Evolutionary conservation across 116 monocot genomes (phyloP).

Genomic region (Trichopus zeylanicus): DNA sequence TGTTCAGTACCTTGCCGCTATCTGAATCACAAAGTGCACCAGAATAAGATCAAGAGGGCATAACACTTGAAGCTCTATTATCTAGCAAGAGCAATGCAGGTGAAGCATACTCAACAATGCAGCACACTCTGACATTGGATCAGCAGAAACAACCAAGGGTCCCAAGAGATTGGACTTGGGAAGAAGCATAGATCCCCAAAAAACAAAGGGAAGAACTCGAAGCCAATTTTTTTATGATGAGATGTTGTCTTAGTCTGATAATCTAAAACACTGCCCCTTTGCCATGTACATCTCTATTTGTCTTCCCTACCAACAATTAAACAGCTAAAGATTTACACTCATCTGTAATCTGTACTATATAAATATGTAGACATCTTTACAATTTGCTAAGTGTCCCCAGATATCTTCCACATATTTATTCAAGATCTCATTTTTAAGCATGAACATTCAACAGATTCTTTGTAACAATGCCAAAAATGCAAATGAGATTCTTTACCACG

Average conservation of each 20-base stretch:
- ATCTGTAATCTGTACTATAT: too few species aligned
- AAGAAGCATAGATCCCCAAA: neutral
- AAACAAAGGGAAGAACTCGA: neutral
- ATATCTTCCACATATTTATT: too few species aligned
- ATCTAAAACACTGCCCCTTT: too few species aligned
- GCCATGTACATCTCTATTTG: too few species aligned
- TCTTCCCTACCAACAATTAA: too few species aligned
- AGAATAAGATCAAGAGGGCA: conserved; percentile 4
- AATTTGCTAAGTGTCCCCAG: too few species aligned
- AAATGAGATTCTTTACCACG: too few species aligned
- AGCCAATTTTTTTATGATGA: neutral
- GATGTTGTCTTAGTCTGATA: neutral
- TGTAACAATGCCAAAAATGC: too few species aligned
- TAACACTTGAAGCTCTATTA: neutral
- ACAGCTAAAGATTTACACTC: too few species aligned
- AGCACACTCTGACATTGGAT: neutral
- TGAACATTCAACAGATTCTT: too few species aligned
- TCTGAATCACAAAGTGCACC: conserved; percentile 14
- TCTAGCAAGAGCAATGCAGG: neutral
- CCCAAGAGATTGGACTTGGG: neutral
- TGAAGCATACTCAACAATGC: neutral
- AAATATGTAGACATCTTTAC: too few species aligned
- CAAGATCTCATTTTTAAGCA: too few species aligned
- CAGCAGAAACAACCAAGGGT: neutral
- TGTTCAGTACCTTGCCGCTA: conserved; percentile 13